Percentiles rank a stretch among this genome's conserved stretches.
phyloP scores from a whole-genome alignment of 2,329 filamentous ascomycete genomes.

The Endocalyx cinctus region DNA sequence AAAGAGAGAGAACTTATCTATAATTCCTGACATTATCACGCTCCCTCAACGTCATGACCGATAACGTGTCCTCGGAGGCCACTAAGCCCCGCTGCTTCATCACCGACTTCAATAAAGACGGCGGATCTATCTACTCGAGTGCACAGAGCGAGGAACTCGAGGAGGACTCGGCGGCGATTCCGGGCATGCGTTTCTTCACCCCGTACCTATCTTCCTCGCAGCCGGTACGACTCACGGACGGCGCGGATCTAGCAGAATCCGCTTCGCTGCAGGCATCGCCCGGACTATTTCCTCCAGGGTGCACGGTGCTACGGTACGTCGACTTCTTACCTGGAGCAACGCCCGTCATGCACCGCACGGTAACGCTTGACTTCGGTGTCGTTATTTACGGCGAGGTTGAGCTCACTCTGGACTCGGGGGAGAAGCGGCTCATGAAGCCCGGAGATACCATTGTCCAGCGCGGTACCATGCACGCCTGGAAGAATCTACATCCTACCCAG shows the following conservation, averaged over 20 bases:
- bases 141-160: no score
- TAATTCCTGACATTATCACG: no score
- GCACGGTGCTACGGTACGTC: constrained; percentile 4
- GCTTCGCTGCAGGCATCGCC: background rate
- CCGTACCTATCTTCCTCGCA: no score
- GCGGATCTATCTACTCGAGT: no score
- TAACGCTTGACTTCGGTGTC: constrained; percentile 8
- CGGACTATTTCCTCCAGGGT: background rate
- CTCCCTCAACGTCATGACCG: no score
- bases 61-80: no score
- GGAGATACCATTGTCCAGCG: constrained; percentile 9
- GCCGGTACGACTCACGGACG: background rate
- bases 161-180: no score
- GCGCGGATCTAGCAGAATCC: background rate
- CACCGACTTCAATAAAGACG: no score
- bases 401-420: constrained; percentile 8
- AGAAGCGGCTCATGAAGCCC: constrained; percentile 6
- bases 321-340: constrained; percentile 7
- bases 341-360: constrained; percentile 6
- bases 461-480: constrained; percentile 7
- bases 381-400: constrained; percentile 8
- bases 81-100: no score
- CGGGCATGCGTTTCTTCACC: no score
- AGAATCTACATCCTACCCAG: constrained; percentile 6
- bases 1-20: no score